These are phyloP conservation scores for Ophiostoma novo-ulmi DNA, from an alignment of 2,329 filamentous ascomycete species.

Conservation along the genomic window DNA sequence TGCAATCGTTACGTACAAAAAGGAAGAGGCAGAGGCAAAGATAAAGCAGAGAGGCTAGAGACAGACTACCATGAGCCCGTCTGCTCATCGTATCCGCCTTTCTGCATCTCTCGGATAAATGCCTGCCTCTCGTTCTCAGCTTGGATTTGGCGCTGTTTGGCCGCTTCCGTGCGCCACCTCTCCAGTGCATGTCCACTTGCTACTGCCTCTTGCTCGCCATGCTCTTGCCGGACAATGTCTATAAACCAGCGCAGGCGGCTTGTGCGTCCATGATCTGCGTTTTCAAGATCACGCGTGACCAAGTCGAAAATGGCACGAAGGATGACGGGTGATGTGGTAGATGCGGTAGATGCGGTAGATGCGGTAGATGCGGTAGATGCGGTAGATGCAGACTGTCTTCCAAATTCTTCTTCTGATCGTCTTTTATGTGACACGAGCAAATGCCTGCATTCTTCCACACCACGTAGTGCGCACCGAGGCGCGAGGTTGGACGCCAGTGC, in stretches of 20 bases:
- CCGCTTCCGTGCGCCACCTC: conserved; percentile 29
- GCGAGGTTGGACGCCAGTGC: conserved; percentile 27
- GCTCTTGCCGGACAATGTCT: conserved; percentile 31
- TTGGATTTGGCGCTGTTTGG: neutral
- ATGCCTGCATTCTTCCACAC: conserved; percentile 34
- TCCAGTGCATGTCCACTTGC: conserved; percentile 28
- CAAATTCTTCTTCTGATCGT: conserved; percentile 4
- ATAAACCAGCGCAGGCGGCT: conserved; percentile 37
- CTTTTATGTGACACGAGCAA: conserved; percentile 31
- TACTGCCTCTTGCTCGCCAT: conserved; percentile 28
- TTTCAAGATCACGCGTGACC: conserved; percentile 36
- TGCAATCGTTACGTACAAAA: neutral
- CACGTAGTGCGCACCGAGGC: conserved; percentile 31
- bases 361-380: neutral
- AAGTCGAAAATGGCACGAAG: conserved; percentile 34
- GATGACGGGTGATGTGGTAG: conserved; percentile 25
- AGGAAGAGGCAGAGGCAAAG: neutral
- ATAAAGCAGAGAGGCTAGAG: neutral
- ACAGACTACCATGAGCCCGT: neutral
- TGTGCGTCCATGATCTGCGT: conserved; percentile 35
- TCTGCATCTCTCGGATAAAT: neutral
- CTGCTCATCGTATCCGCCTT: neutral
- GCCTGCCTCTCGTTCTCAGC: neutral
- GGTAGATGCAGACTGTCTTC: neutral
- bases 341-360: conserved; percentile 16